A percentile compares a stretch with the other conserved stretches of the same genome.
These are phyloP conservation scores for Diaporthe sp. DNA, from an alignment of 2,329 filamentous ascomycete genomes.

Conservation along the genomic window DNA sequence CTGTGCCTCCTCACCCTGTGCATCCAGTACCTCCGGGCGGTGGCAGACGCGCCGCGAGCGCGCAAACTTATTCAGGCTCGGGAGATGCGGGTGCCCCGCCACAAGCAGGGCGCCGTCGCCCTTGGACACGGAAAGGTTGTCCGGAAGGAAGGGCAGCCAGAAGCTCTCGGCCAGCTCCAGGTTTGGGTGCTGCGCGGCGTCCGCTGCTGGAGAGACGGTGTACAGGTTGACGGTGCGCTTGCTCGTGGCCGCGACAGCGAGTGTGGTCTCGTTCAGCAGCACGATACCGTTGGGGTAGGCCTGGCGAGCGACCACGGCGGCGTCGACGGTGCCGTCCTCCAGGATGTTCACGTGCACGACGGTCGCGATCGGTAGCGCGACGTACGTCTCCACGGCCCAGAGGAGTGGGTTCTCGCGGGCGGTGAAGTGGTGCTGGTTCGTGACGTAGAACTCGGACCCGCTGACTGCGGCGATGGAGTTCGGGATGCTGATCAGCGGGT, in stretches of 20 bases:
- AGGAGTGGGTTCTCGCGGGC: conserved; percentile 46
- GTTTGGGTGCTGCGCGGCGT: background rate
- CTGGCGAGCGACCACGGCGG: conserved; percentile 48
- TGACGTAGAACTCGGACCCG: conserved; percentile 55
- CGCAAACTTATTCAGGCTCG: conserved; percentile 50
- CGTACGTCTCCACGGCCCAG: conserved; percentile 51
- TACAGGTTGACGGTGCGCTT: conserved; percentile 49
- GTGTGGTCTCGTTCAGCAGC: conserved; percentile 53
- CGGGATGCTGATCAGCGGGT: conserved; percentile 54
- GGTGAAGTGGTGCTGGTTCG: conserved; percentile 56
- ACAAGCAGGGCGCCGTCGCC: conserved; percentile 51
- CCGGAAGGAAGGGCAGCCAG: conserved; percentile 54
- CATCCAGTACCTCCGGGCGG: conserved; percentile 45
- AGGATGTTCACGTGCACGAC: conserved; percentile 53
- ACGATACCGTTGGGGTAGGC: conserved; percentile 59
- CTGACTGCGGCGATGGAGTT: conserved; percentile 55
- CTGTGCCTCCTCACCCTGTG: background rate
- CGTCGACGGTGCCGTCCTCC: conserved; percentile 11
- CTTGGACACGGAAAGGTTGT: conserved; percentile 54
- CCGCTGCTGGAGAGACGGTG: conserved; percentile 38
- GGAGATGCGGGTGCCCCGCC: conserved; percentile 56
- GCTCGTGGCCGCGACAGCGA: conserved; percentile 55
- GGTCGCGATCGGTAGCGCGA: conserved; percentile 50
- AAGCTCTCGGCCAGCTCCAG: background rate
- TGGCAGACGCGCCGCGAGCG: conserved; percentile 53